phyloP scores from a whole-genome alignment of 768 basidiomycete species.

The Trametes coccinea region DNA sequence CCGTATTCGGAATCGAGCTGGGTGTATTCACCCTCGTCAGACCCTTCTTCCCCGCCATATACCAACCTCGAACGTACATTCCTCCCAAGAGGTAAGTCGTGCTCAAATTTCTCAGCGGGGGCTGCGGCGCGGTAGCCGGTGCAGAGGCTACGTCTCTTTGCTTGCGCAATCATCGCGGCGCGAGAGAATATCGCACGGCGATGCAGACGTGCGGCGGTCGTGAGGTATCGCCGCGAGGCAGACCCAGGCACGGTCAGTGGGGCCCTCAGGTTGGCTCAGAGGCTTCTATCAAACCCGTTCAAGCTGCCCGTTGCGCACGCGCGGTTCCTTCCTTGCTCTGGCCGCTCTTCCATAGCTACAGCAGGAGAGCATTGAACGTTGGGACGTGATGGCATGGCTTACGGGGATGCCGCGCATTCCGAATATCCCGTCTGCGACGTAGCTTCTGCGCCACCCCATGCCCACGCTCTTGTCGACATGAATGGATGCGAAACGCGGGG shows the following conservation, averaged over 20 bases:
- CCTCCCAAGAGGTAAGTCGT: conserved; percentile 45
- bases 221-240: background rate
- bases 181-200: background rate
- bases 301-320: background rate
- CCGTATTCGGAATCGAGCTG: conserved; percentile 71
- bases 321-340: background rate
- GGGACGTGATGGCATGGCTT: too few relatives aligned
- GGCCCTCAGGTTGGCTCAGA: background rate
- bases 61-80: conserved; percentile 80
- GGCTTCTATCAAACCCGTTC: background rate
- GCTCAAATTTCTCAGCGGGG: background rate
- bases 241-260: background rate
- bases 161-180: too few relatives aligned
- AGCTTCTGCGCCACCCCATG: too few relatives aligned
- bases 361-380: too few relatives aligned
- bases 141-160: too few relatives aligned
- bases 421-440: too few relatives aligned
- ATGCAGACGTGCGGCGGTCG: background rate
- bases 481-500: too few relatives aligned
- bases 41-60: conserved; percentile 84
- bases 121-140: too few relatives aligned
- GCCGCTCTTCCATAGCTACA: too few relatives aligned
- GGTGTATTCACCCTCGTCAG: conserved; percentile 79
- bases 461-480: too few relatives aligned
- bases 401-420: too few relatives aligned